Percentiles rank a stretch among this genome's conserved stretches.
phyloP scores from a whole-genome alignment of 2,329 filamentous ascomycete species.

The Chrysoporthe puriensis region DNA sequence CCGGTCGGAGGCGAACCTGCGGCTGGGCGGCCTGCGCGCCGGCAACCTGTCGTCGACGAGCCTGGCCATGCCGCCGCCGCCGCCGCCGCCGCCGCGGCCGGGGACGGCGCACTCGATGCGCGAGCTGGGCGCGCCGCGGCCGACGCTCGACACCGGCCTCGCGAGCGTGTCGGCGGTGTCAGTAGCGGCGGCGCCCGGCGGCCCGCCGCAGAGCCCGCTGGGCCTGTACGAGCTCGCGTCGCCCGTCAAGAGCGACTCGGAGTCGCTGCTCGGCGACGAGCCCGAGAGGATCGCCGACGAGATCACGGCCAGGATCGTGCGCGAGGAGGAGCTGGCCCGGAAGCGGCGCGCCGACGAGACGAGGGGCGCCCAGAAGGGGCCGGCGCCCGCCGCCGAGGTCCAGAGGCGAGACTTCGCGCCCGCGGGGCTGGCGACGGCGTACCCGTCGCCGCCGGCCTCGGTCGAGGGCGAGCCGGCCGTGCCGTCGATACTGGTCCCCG shows the following conservation, averaged over 20 bases:
- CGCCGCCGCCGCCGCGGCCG: conserved; percentile 34
- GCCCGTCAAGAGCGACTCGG: conserved; percentile 31
- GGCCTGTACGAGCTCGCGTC: conserved; percentile 44
- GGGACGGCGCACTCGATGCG: conserved; percentile 43
- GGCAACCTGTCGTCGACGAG: conserved; percentile 39
- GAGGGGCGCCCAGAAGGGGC: background rate
- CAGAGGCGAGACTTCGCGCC: conserved; percentile 14
- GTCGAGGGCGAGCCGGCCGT: conserved; percentile 30
- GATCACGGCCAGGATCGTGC: conserved; percentile 32
- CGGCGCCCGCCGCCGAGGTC: conserved; percentile 8
- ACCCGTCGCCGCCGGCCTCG: conserved; percentile 43
- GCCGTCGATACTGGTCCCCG: conserved; percentile 9
- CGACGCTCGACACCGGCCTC: conserved; percentile 50
- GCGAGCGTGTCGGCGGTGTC: conserved; percentile 35
- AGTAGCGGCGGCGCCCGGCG: conserved; percentile 32
- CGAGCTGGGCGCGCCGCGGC: conserved; percentile 38
- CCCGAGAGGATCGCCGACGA: conserved; percentile 35
- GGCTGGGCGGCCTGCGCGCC: conserved; percentile 36
- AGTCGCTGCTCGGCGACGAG: conserved; percentile 39
- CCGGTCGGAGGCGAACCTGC: conserved; percentile 45
- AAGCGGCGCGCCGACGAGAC: conserved; percentile 24
- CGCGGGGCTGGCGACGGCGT: conserved; percentile 22
- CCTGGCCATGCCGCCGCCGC: conserved; percentile 23
- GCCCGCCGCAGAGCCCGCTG: conserved; percentile 43
- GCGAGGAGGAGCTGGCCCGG: conserved; percentile 32